These are phyloP conservation scores for Saccharomycopsis sp. DNA, from an alignment of 805 yeast genomes.

Conservation along the genomic window DNA sequence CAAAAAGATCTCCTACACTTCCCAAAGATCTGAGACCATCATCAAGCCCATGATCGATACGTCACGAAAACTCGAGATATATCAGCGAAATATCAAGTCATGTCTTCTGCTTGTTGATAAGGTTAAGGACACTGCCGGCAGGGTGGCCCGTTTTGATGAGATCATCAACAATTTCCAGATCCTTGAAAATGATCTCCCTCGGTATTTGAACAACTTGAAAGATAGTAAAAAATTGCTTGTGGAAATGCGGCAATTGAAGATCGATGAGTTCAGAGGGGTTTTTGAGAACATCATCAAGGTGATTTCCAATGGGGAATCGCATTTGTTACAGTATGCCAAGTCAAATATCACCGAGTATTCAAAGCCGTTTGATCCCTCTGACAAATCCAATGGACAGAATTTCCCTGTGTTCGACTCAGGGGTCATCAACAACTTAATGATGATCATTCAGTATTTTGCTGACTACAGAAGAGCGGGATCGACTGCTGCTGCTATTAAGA, in stretches of 20 bases:
- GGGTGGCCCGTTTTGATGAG: constrained; percentile 37
- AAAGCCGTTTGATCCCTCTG: constrained; percentile 40
- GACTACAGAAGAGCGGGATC: constrained; percentile 15
- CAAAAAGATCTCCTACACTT: constrained; percentile 42
- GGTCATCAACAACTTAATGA: constrained; percentile 25
- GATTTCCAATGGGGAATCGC: constrained; percentile 50
- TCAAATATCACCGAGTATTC: constrained; percentile 35
- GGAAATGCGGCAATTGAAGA: constrained; percentile 21
- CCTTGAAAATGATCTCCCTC: constrained; percentile 11
- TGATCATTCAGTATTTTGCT: constrained; percentile 22
- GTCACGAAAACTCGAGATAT: constrained; percentile 48
- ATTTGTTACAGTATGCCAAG: constrained; percentile 44
- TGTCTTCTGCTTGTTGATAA: constrained; percentile 42
- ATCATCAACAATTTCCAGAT: constrained; percentile 26
- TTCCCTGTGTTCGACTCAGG: constrained; percentile 16
- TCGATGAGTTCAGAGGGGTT: constrained; percentile 61
- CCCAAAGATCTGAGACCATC: constrained; percentile 51
- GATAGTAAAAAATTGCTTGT: constrained; percentile 22
- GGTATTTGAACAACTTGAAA: constrained; percentile 21
- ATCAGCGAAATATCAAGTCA: constrained; percentile 51
- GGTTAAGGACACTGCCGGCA: constrained; percentile 44
- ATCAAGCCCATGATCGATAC: constrained; percentile 67
- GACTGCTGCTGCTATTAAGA: constrained; percentile 2
- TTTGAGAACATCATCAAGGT: constrained; percentile 51
- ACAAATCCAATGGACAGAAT: constrained; percentile 23